Base-by-base conservation (phyloP, 371 early-diverging fungal genomes). In the Mycotypha africana region DNA sequence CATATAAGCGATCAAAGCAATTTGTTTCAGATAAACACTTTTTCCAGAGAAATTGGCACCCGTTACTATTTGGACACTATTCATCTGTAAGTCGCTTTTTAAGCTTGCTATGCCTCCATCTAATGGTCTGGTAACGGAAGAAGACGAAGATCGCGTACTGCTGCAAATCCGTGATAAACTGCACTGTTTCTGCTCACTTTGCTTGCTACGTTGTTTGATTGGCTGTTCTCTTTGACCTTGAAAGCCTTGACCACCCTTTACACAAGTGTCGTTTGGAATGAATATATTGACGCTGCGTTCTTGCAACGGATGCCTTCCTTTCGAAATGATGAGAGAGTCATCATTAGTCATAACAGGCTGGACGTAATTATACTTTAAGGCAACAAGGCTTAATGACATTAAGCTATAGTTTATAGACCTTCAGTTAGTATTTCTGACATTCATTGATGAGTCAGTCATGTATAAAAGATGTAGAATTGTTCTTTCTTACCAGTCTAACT, bases 11-110 rank as follows among this genome's bases (percentile, higher is more conserved):
- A 91, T 81, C 12, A 91, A 47, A 1, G 84, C 89, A 45, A 81
- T 86, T 64, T 91, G 91, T 49, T 84, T 84, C 39, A 91, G 52
- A 56, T 86, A 87, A 4, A 87, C 81, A 42, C 85, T 79, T 60
- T 90, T 91, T 2, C 91, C 91, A 8, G 85, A 86, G 24, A 71
- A 84, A 48, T 91, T 91, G 1, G 91, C 81, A 0, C 88, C 91
- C 14, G 82, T 85, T 5, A 91, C 57, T 5, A 91, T 49, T 54
- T 85, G 76, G 21, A 81, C 60, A 25, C 46, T 47, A 20, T 45
- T 44, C 14, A 2, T 38, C 38, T n/a, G n/a, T n/a, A n/a, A n/a
- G 11, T 38, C 24, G 1, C 25, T 5, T n/a, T 17, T 8, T 22
- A 24, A 11, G 5, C 28, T 28, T 28, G 28, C 8, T 28, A n/a